phyloP scores from a whole-genome alignment of 108 stramenopile species.

The Cyclotella cryptica region DNA sequence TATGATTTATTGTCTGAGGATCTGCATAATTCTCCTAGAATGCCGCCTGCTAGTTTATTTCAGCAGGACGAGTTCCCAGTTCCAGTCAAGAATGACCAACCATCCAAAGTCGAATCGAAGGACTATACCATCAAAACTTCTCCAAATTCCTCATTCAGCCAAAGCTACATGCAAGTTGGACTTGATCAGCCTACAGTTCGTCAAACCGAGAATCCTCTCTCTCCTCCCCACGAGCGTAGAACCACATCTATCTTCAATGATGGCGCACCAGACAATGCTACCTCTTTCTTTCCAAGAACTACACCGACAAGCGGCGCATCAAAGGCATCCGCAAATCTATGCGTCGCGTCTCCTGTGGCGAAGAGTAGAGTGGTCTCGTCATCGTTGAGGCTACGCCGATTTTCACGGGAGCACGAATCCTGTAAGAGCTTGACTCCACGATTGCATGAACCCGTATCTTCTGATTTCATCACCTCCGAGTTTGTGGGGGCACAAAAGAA shows the following conservation, averaged over 20 bases:
- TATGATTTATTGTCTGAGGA: background rate
- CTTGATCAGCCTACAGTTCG: too few species aligned
- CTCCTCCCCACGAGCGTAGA: background rate
- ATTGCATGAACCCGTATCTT: background rate
- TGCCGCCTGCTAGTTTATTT: slow-evolving; percentile 5
- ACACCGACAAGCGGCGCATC: slow-evolving; percentile 8
- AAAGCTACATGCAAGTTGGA: too few species aligned
- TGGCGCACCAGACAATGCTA: slow-evolving; percentile 10
- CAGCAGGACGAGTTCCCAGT: slow-evolving; percentile 5
- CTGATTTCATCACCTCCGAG: background rate
- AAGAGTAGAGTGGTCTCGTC: slow-evolving; percentile 51
- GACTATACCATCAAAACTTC: background rate
- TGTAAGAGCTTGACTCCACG: background rate
- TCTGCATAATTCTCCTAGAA: background rate
- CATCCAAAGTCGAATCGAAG: background rate
- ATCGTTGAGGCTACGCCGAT: slow-evolving; percentile 40
- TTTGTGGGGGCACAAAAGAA: background rate
- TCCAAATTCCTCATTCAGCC: too few species aligned
- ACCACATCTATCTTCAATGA: background rate
- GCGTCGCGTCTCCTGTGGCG: slow-evolving; percentile 34
- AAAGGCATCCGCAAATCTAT: background rate
- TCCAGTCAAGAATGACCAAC: background rate
- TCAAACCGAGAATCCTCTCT: background rate
- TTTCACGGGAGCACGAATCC: slow-evolving; percentile 42
- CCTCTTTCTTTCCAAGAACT: slow-evolving; percentile 23